phyloP scores from a whole-genome alignment of 2,329 filamentous ascomycete genomes.

The Trichoderma aggressivum region DNA sequence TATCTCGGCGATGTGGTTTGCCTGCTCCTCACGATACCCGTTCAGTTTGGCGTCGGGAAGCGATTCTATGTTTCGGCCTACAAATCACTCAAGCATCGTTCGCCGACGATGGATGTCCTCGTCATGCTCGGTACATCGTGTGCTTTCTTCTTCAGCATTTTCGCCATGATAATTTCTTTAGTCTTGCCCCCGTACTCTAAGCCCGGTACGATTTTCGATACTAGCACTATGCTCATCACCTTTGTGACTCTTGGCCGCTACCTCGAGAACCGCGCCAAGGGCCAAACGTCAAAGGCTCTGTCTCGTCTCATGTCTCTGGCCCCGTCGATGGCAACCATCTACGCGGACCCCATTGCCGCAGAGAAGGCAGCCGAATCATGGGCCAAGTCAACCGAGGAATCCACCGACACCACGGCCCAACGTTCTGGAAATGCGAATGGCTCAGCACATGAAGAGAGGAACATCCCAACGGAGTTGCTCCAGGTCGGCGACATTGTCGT shows the following conservation, averaged over 20 bases:
- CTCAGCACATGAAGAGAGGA: conserved; percentile 71
- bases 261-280: conserved; percentile 91
- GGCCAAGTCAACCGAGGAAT: conserved; percentile 36
- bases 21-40: conserved; percentile 78
- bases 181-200: conserved; percentile 70
- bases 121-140: conserved; percentile 91
- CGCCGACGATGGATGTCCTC: conserved; percentile 96
- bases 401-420: conserved; percentile 43
- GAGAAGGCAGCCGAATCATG: conserved; percentile 85
- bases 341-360: conserved; percentile 87
- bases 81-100: conserved; percentile 84
- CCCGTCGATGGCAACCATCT: conserved; percentile 95
- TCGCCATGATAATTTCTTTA: conserved; percentile 81
- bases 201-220: conserved; percentile 91
- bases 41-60: conserved; percentile 94
- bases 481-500: conserved; percentile 93
- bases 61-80: conserved; percentile 93
- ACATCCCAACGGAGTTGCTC: conserved; percentile 91
- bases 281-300: conserved; percentile 90
- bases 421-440: conserved; percentile 38
- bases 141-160: conserved; percentile 92
- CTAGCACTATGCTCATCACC: conserved; percentile 96
- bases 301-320: conserved; percentile 93
- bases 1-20: conserved; percentile 87
- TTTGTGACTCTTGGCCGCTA: conserved; percentile 91